Evolutionary conservation across 2,329 filamentous ascomycete species (phyloP), one percentile per base, ranked within the genome.

Genomic region (Dactylellina haptotyla): DNA sequence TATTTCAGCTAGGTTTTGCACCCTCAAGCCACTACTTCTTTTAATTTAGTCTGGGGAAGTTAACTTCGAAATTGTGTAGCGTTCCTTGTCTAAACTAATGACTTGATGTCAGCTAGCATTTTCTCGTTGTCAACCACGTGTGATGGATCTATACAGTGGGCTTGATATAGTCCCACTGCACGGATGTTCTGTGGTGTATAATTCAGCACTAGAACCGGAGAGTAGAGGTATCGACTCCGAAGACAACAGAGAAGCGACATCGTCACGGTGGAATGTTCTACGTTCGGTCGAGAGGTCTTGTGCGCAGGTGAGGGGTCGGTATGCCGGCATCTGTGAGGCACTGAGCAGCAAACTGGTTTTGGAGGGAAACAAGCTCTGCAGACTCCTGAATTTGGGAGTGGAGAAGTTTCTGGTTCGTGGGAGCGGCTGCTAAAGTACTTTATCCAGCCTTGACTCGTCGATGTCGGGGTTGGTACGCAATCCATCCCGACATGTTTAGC

Each of bases 401-500:
- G 63, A 41, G 46, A 56, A 48, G 34, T 34, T 67, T 67, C 61
- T 59, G 32, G 30, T 39, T 34, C 25, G 39, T 56, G 61, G 51
- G 48, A 59, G 54, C 69, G 69, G 69, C 69, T 73, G 69, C 53
- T 73, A 73, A 73, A 73, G 50, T 73, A 56, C 30, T 73, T 73
- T 73, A 73, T 46, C 69, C 69, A 66, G 54, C 28, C 53, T 37
- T 18, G 18, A 57, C 8, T 48, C 25, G 39, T 61, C 43, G 56
- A 66, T 54, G 48, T 65, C 67, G 67, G 67, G 61, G 67, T n/a
- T 59, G 41, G 45, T 26, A 72, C 67, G 59, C 59, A 72, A 72
- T 72, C 14, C 37, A 64, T 59, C 45, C 67, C 67, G 67, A 59
- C 58, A 59, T 12, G 41, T 73, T 73, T 73, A 73, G 61, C 69